A percentile compares a stretch with the other conserved stretches of the same genome.
Conservation (phyloP, 306 rosid species). For the Senna tora region DNA sequence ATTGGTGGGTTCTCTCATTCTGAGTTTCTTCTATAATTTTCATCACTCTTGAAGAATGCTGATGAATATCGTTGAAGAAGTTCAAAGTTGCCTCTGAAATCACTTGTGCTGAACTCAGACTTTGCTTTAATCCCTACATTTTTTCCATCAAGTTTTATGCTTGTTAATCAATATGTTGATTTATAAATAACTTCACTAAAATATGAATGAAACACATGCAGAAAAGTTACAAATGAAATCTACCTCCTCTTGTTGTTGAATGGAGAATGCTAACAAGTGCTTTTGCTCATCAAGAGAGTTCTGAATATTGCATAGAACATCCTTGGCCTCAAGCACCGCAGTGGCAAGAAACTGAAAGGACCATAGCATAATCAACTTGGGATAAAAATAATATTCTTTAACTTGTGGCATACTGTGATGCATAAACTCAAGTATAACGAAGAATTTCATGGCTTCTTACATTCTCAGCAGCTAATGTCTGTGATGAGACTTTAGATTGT, state of each 20-base stretch:
- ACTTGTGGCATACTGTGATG: neutral
- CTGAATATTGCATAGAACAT: constrained; percentile 62
- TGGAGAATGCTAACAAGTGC: constrained; percentile 59
- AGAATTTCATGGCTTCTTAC: constrained; percentile 43
- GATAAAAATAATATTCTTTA: constrained; percentile 4
- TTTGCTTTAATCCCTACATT: constrained; percentile 68
- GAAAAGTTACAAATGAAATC: constrained; percentile 23
- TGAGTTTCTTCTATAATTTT: constrained; percentile 65
- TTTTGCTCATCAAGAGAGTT: constrained; percentile 76
- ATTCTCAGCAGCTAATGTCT: constrained; percentile 61
- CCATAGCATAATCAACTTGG: constrained; percentile 27
- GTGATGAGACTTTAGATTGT: constrained; percentile 56
- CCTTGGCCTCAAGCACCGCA: constrained; percentile 70
- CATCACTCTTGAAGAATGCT: constrained; percentile 61
- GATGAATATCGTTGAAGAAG: constrained; percentile 63
- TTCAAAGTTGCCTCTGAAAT: constrained; percentile 67
- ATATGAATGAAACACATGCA: constrained; percentile 12
- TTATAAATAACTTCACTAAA: neutral
- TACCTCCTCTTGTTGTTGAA: constrained; percentile 77
- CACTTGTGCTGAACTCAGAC: constrained; percentile 59
- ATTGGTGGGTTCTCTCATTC: constrained; percentile 53
- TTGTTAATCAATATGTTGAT: constrained; percentile 31
- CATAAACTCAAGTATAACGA: neutral
- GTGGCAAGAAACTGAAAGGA: constrained; percentile 65
- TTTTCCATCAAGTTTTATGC: constrained; percentile 28